phyloP scores from a whole-genome alignment of 495 filamentous ascomycete species.

The Durotheca rogersii region DNA sequence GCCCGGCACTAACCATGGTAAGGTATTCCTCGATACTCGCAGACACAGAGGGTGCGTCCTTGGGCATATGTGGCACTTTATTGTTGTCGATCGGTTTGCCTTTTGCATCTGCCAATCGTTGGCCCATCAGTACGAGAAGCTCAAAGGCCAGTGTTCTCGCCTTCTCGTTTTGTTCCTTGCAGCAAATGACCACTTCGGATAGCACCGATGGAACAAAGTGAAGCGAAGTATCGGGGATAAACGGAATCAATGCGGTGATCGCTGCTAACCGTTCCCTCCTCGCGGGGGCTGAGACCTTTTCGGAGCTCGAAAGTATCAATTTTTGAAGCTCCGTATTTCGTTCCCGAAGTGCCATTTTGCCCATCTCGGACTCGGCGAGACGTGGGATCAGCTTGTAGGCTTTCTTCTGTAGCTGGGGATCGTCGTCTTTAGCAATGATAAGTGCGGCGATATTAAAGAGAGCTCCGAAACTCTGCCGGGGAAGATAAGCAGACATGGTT shows the following conservation, averaged over 20 bases:
- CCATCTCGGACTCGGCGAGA: conserved; percentile 74
- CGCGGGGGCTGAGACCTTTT: conserved; percentile 80
- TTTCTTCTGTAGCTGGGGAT: conserved; percentile 98
- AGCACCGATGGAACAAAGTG: conserved; percentile 92
- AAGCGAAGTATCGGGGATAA: conserved; percentile 70
- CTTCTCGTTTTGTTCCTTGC: conserved; percentile 96
- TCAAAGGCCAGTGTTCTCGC: conserved; percentile 87
- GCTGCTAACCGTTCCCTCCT: conserved; percentile 81
- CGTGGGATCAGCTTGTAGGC: conserved; percentile 96
- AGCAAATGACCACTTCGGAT: conserved; percentile 88
- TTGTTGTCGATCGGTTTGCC: conserved; percentile 80
- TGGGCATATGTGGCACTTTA: conserved; percentile 79
- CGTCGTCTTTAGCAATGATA: conserved; percentile 71
- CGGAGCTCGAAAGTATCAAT: conserved; percentile 71
- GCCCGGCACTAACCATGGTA: conserved; percentile 95
- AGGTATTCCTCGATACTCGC: conserved; percentile 92
- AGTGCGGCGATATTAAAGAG: conserved; percentile 82
- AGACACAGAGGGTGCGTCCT: conserved; percentile 69
- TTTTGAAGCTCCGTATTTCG: conserved; percentile 74
- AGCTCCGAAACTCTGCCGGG: conserved; percentile 72
- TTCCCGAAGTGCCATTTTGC: conserved; percentile 67
- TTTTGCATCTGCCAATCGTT: conserved; percentile 64
- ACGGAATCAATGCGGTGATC: conserved; percentile 72
- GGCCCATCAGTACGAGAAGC: conserved; percentile 82
- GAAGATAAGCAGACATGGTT: conserved; percentile 90